These are phyloP conservation scores for Didymella segeticola DNA, from an alignment of 2,329 filamentous ascomycete genomes.

Conservation along the genomic window DNA sequence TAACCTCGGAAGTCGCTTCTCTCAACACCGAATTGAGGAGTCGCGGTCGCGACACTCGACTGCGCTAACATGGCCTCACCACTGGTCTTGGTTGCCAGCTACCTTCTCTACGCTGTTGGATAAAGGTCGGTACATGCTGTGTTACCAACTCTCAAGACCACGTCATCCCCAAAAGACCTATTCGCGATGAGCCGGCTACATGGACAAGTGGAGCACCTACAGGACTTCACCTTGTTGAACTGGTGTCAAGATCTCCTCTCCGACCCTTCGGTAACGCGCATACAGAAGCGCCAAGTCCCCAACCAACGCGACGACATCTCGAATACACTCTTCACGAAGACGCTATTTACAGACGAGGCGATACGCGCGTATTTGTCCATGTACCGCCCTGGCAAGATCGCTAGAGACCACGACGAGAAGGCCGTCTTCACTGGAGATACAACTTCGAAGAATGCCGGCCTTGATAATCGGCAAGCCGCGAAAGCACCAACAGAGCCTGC, in stretches of 20 bases:
- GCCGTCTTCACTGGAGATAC: constrained; percentile 12
- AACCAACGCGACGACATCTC: constrained; percentile 16
- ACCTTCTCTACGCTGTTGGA: background rate
- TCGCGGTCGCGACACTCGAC: constrained; percentile 3
- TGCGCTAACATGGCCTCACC: background rate
- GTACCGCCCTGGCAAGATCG: constrained; percentile 23
- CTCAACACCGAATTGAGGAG: constrained; percentile 10
- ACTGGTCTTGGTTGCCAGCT: no score
- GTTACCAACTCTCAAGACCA: background rate
- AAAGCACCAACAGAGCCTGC: background rate
- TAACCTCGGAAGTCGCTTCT: constrained; percentile 14
- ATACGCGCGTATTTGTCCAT: constrained; percentile 34
- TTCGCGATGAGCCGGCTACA: constrained; percentile 9
- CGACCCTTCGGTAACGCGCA: constrained; percentile 30
- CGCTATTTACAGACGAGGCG: constrained; percentile 32
- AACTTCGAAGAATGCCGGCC: background rate
- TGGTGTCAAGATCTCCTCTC: constrained; percentile 37
- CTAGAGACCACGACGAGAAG: constrained; percentile 10
- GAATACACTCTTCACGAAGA: constrained; percentile 33
- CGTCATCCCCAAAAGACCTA: background rate
- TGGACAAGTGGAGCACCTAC: constrained; percentile 26
- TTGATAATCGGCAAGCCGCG: background rate
- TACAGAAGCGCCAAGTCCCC: constrained; percentile 21
- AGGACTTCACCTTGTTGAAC: constrained; percentile 34
- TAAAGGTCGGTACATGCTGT: background rate